Evolutionary conservation across 2,329 filamentous ascomycete genomes (phyloP), one percentile per base, ranked within the genome.

Genomic region (Aspergillus sp.): DNA sequence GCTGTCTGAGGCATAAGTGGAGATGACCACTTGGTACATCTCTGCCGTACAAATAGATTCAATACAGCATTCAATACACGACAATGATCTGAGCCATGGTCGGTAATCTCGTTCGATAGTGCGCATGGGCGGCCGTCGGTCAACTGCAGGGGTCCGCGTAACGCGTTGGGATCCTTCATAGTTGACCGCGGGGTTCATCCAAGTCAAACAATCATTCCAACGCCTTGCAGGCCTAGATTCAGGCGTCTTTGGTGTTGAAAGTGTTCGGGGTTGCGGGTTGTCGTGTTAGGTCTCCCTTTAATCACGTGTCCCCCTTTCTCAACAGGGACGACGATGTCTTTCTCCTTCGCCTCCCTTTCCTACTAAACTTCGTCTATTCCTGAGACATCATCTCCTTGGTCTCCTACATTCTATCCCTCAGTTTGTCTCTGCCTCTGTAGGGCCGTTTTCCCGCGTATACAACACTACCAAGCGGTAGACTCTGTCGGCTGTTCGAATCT

Each of bases 261-360:
- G 25, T 11, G 23, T 32, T 42, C n/a, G 7, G 19, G 7, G 21
- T 38, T 17, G 14, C 1, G 14, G 34, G 5, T n/a, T 38, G 14
- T 38, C 16, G 34, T 38, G 16, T 42, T 11, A 16, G 42, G n/a
- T 16, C 34, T 16, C 20, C n/a, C 45, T 19, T 17, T 25, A 19
- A 56, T 57, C 55, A 55, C 50, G 53, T 57, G 55, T 13, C 14
- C 25, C 34, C 41, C 34, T 52, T 48, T 43, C 34, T 36, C 29
- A 11, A 38, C 38, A 52, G 32, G 25, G 7, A 9, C 25, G 25
- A 29, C 25, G 25, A 7, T 29, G 25, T 29, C 25, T 29, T 29
- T 29, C 25, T 29, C 25, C 25, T 29, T 29, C 7, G n/a, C 7
- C 38, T 32, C 43, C 29, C 34, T 38, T 20, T 47, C 53, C 50